Conservation (phyloP, 257 asterid genomes). For the Hygrophila difformis region DNA sequence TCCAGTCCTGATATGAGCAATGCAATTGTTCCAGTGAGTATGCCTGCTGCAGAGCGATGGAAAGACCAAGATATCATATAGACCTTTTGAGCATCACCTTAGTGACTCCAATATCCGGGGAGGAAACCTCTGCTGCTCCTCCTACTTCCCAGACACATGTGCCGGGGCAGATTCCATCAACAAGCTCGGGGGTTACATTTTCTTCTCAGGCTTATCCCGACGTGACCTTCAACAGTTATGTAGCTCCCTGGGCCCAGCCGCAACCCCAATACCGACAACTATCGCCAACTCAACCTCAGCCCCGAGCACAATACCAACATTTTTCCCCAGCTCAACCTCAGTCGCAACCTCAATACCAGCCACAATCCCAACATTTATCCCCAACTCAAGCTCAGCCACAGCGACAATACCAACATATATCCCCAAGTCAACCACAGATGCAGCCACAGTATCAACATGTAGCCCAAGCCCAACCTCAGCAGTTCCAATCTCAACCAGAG, state of each 20-base stretch:
- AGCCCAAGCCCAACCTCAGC: no score
- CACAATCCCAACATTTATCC: conserved; percentile 14
- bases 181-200: conserved; percentile 21
- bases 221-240: conserved; percentile 38
- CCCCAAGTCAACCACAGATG: conserved; percentile 16
- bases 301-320: neutral
- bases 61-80: conserved; percentile 63
- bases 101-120: conserved; percentile 28
- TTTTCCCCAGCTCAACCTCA: neutral
- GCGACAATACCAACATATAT: conserved; percentile 17
- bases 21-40: conserved; percentile 49
- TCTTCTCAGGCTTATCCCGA: conserved; percentile 34
- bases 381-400: conserved; percentile 31
- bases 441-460: no score
- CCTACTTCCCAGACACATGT: conserved; percentile 20
- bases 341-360: conserved; percentile 3
- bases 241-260: conserved; percentile 88
- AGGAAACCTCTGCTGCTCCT: conserved; percentile 33
- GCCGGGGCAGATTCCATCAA: conserved; percentile 27
- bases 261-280: conserved; percentile 1
- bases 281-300: conserved; percentile 24
- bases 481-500: no score
- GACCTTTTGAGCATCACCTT: conserved; percentile 66
- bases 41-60: conserved; percentile 30
- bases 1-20: conserved; percentile 27